These are phyloP conservation scores for Colletotrichum destructivum DNA, from an alignment of 2,329 filamentous ascomycete genomes.

Conservation along the genomic window DNA sequence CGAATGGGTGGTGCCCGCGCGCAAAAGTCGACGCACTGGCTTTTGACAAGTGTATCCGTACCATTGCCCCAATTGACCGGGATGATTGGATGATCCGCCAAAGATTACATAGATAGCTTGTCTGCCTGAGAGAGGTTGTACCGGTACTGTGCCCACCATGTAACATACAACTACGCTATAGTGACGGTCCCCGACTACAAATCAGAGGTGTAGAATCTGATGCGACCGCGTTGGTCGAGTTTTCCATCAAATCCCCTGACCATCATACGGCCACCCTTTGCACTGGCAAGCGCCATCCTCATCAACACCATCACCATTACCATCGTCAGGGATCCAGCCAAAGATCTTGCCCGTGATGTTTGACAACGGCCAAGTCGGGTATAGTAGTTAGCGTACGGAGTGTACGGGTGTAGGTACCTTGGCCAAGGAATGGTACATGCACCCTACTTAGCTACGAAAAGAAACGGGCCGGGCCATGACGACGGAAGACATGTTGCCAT, in stretches of 20 bases:
- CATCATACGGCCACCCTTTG: conserved; percentile 12
- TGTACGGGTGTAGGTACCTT: background rate
- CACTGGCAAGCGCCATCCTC: conserved; percentile 28
- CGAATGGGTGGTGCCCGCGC: background rate
- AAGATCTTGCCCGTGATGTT: conserved; percentile 21
- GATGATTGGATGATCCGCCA: background rate
- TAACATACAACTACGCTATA: conserved; percentile 6
- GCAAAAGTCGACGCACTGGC: background rate
- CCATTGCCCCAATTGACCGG: background rate
- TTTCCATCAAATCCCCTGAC: conserved; percentile 15
- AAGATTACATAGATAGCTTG: too few relatives aligned
- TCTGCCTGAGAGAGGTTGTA: background rate
- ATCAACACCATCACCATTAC: conserved; percentile 25
- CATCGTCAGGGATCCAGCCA: background rate
- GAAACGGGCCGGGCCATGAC: conserved; percentile 24
- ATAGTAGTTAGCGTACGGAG: too few relatives aligned
- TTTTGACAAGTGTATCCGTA: too few relatives aligned
- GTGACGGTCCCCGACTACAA: background rate
- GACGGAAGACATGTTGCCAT: conserved; percentile 8
- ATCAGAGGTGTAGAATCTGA: background rate
- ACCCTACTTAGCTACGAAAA: conserved; percentile 3
- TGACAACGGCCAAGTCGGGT: background rate
- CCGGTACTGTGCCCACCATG: background rate
- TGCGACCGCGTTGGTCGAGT: conserved; percentile 11
- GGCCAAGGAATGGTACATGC: background rate